Evolutionary conservation across 2,329 filamentous ascomycete genomes (phyloP).

Genomic region (Fusarium lateritium): DNA sequence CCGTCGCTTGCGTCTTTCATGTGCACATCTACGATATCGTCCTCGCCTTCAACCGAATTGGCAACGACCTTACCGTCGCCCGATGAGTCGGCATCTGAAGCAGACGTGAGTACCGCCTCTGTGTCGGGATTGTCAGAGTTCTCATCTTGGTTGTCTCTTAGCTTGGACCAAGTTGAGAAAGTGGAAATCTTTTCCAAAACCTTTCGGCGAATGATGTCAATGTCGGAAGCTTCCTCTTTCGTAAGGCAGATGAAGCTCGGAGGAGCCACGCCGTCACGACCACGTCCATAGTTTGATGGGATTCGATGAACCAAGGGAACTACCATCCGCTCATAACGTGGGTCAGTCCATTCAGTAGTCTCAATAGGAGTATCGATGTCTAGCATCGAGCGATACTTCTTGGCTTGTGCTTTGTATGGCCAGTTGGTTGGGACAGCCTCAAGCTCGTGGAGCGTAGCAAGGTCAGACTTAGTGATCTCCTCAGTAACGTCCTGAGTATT

Average conservation of each 20-base stretch:
- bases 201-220: conserved; percentile 84
- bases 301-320: conserved; percentile 79
- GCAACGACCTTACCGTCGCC: conserved; percentile 80
- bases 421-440: conserved; percentile 85
- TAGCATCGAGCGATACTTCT: conserved; percentile 67
- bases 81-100: conserved; percentile 75
- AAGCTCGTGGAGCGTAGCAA: conserved; percentile 81
- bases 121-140: conserved; percentile 72
- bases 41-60: conserved; percentile 87
- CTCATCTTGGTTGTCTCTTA: conserved; percentile 66
- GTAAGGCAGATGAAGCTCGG: conserved; percentile 83
- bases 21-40: conserved; percentile 90
- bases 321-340: conserved; percentile 75
- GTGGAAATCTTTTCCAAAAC: conserved; percentile 81
- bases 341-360: conserved; percentile 69
- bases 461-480: conserved; percentile 76
- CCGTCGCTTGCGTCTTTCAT: conserved; percentile 76
- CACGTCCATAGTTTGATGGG: conserved; percentile 51
- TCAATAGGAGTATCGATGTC: conserved; percentile 60
- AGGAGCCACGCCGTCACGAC: conserved; percentile 55
- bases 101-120: conserved; percentile 77
- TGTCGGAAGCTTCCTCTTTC: conserved; percentile 75
- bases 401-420: conserved; percentile 66
- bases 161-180: conserved; percentile 79
- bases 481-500: conserved; percentile 79